Conservation (phyloP, 192 early-diverging fungal species). For the Jimgerdemannia lactiflua region DNA sequence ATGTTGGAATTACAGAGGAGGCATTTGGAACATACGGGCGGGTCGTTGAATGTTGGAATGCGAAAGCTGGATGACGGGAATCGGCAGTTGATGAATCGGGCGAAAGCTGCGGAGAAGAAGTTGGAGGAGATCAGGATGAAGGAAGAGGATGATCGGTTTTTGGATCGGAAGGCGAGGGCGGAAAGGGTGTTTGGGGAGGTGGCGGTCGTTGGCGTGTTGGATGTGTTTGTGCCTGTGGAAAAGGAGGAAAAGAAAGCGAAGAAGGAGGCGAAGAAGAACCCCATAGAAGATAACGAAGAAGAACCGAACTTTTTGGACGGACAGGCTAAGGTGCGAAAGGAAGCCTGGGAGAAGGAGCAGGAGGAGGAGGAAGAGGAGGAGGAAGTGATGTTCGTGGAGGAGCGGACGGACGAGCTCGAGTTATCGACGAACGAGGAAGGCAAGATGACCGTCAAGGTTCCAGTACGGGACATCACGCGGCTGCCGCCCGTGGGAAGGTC, state of each 20-base stretch:
- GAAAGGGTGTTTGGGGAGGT: neutral
- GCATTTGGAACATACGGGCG: conserved; percentile 9
- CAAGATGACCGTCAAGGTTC: neutral
- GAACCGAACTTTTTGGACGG: neutral
- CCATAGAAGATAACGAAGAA: neutral
- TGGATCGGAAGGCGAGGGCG: neutral
- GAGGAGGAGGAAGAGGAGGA: too few species aligned
- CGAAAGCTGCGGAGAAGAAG: conserved; percentile 1
- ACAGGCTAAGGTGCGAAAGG: neutral
- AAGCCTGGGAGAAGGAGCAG: neutral
- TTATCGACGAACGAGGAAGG: neutral
- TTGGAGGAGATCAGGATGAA: conserved; percentile 2
- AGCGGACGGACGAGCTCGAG: too few species aligned
- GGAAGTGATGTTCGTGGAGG: too few species aligned
- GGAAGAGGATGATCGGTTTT: neutral
- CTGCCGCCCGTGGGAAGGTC: neutral
- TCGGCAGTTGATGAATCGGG: conserved; percentile 12
- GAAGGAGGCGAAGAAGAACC: neutral
- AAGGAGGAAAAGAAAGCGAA: neutral
- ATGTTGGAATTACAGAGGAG: conserved; percentile 11
- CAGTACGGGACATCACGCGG: neutral
- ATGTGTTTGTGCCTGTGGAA: conserved; percentile 8
- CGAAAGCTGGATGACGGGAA: conserved; percentile 15
- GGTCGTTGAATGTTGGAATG: conserved; percentile 14
- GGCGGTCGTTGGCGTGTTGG: neutral